These are phyloP conservation scores for Thielaviopsis euricoi DNA, from an alignment of 2,329 filamentous ascomycete genomes.

Conservation along the genomic window DNA sequence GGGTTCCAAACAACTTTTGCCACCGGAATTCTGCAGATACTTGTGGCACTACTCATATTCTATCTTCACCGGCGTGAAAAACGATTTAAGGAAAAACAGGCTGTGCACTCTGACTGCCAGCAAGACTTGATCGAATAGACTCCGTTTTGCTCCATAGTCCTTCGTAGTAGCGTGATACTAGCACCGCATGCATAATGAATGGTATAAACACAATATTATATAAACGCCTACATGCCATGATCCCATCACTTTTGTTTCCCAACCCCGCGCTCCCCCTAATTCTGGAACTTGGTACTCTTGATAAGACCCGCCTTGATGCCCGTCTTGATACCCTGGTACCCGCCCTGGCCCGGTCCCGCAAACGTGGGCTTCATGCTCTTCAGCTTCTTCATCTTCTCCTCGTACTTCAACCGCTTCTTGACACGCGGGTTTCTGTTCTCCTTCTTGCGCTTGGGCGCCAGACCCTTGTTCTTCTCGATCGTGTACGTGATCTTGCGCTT, in stretches of 20 bases:
- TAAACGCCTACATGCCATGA: constrained; percentile 5
- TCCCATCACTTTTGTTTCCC: constrained; percentile 11
- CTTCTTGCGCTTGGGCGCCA: constrained; percentile 82
- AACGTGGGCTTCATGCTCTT: constrained; percentile 72
- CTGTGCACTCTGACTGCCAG: background rate
- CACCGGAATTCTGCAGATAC: constrained; percentile 20
- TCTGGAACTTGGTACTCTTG: constrained; percentile 79
- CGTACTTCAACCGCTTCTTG: constrained; percentile 95
- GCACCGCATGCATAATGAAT: too few relatives aligned
- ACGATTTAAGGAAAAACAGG: background rate
- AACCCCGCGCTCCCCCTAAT: constrained; percentile 1
- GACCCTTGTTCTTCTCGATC: constrained; percentile 95
- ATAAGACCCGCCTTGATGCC: constrained; percentile 91
- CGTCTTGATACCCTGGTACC: constrained; percentile 81
- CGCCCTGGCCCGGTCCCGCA: constrained; percentile 67
- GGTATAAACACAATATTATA: background rate
- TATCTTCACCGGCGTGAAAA: background rate
- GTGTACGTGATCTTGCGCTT: constrained; percentile 86
- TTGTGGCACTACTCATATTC: constrained; percentile 16
- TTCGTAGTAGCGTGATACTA: too few relatives aligned
- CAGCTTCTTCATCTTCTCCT: constrained; percentile 95
- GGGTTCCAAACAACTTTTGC: constrained; percentile 19
- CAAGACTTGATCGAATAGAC: too few relatives aligned
- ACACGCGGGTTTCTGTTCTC: constrained; percentile 87
- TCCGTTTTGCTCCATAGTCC: too few relatives aligned